Percentiles rank a stretch among this genome's conserved stretches.
These are phyloP conservation scores for Eucalyptus erythrocorys DNA, from an alignment of 345 rosid species.

Conservation along the genomic window DNA sequence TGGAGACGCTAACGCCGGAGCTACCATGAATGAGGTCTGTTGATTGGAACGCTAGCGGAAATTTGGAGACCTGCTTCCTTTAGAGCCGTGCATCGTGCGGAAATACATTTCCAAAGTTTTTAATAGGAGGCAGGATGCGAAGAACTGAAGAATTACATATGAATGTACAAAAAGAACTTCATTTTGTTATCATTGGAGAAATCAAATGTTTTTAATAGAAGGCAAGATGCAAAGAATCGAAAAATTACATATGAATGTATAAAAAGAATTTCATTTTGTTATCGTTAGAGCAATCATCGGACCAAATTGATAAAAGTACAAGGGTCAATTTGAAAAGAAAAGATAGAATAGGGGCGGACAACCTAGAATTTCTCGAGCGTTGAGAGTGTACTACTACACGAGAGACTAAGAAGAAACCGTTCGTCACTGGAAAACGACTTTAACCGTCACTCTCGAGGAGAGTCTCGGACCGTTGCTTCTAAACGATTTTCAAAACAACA, in stretches of 20 bases:
- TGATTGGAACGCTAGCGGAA: not conserved
- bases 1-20: not conserved
- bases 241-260: too few species aligned
- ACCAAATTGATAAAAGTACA: not conserved
- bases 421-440: not conserved
- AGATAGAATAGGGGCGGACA: not conserved
- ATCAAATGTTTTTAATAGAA: too few species aligned
- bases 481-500: not conserved
- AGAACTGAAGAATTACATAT: too few species aligned
- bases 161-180: too few species aligned
- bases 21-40: not conserved
- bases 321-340: not conserved
- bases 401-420: not conserved
- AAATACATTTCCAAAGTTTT: too few species aligned
- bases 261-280: too few species aligned
- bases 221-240: too few species aligned
- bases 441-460: not conserved
- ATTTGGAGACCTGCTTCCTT: not conserved
- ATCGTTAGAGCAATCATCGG: not conserved
- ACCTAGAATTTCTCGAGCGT: not conserved
- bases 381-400: not conserved
- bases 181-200: too few species aligned
- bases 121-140: too few species aligned
- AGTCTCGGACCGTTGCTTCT: not conserved
- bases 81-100: not conserved